Evolutionary conservation across 495 filamentous ascomycete genomes (phyloP).

Genomic region (Aspergillus kassunensis): DNA sequence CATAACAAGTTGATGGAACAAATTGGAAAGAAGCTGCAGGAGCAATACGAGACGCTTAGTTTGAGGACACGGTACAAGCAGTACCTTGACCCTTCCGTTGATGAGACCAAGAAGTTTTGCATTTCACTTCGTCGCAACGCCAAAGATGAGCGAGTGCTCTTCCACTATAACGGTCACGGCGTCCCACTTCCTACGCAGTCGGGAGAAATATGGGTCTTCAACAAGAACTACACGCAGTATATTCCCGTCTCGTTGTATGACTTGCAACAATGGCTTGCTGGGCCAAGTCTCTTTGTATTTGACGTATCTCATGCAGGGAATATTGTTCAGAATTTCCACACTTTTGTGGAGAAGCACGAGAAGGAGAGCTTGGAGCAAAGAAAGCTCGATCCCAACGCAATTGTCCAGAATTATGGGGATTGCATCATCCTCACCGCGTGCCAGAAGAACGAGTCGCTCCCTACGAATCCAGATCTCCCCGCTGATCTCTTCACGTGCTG

Average conservation of each 20-base stretch:
- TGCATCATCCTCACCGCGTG: slow-evolving; percentile 94
- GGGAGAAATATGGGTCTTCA: slow-evolving; percentile 99
- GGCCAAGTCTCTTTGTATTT: slow-evolving; percentile 94
- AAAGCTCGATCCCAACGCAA: slow-evolving; percentile 67
- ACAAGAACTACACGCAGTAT: slow-evolving; percentile 97
- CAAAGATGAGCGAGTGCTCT: slow-evolving; percentile 89
- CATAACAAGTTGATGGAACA: slow-evolving; percentile 84
- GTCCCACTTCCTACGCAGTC: slow-evolving; percentile 96
- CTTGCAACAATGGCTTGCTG: slow-evolving; percentile 91
- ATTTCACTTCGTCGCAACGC: slow-evolving; percentile 83
- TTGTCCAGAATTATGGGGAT: slow-evolving; percentile 64
- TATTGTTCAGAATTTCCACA: slow-evolving; percentile 90
- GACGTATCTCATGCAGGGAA: slow-evolving; percentile 95
- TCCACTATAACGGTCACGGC: slow-evolving; percentile 98
- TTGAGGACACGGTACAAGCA: slow-evolving; percentile 95
- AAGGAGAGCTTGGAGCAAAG: slow-evolving; percentile 71
- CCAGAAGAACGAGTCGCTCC: slow-evolving; percentile 80
- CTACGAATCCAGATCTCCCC: slow-evolving; percentile 92
- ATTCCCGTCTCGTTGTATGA: slow-evolving; percentile 97
- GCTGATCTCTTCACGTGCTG: slow-evolving; percentile 97
- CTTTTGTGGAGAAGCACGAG: slow-evolving; percentile 91
- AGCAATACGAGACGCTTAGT: slow-evolving; percentile 92
- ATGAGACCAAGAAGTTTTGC: slow-evolving; percentile 95
- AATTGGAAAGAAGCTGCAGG: slow-evolving; percentile 91
- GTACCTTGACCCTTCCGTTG: slow-evolving; percentile 90